Evolutionary conservation across 1,284 basidiomycete genomes (phyloP).

Genomic region (Gomphus bonarii): DNA sequence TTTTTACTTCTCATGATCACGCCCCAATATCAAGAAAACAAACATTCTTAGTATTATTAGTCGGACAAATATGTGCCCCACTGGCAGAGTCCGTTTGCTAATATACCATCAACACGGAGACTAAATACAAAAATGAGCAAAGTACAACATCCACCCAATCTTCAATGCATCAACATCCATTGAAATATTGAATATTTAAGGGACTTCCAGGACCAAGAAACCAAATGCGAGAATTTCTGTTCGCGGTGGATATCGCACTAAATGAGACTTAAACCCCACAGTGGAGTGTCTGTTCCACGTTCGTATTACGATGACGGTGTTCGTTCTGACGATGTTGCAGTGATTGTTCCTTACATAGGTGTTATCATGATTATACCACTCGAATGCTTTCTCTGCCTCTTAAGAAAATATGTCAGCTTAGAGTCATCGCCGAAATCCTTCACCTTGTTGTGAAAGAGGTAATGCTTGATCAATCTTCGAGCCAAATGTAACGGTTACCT

Average conservation of each 20-base stretch:
- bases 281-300: neutral
- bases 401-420: slow-evolving; percentile 72
- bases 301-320: neutral
- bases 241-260: neutral
- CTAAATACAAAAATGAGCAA: neutral
- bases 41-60: no score
- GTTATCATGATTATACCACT: slow-evolving; percentile 75
- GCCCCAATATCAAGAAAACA: no score
- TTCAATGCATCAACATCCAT: neutral
- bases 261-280: neutral
- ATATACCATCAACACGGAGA: neutral
- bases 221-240: neutral
- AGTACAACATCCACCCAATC: neutral
- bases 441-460: no score
- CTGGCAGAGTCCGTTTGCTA: no score
- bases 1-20: no score
- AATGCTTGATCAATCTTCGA: no score
- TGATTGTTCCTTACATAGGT: slow-evolving; percentile 30
- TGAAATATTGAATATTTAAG: neutral
- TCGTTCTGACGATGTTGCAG: neutral
- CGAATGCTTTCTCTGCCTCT: slow-evolving; percentile 66
- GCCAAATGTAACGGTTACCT: no score
- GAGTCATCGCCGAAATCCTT: slow-evolving; percentile 82
- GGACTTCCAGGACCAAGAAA: neutral
- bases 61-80: no score